phyloP scores from a whole-genome alignment of 2,329 filamentous ascomycete genomes.

The Thielaviopsis populi region DNA sequence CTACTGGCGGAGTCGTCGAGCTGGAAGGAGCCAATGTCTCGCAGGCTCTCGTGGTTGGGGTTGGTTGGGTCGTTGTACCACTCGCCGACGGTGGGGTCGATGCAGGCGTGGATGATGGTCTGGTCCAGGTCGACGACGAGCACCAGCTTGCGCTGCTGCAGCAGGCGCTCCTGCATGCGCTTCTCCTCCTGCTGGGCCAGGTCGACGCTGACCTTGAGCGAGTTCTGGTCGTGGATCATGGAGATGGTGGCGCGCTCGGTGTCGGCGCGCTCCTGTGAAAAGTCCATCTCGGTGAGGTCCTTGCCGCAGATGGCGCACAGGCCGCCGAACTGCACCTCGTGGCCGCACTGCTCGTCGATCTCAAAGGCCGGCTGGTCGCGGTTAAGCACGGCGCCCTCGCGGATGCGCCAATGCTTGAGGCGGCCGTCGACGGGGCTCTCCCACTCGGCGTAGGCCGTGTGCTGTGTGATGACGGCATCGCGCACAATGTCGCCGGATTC shows the following conservation, averaged over 20 bases:
- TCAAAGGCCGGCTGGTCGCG: constrained; percentile 48
- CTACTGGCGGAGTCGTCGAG: constrained; percentile 70
- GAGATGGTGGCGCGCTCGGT: constrained; percentile 81
- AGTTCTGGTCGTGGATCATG: constrained; percentile 84
- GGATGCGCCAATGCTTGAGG: constrained; percentile 61
- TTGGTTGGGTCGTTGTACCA: constrained; percentile 84
- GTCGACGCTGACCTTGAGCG: constrained; percentile 66
- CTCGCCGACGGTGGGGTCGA: constrained; percentile 89
- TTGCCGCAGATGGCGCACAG: constrained; percentile 86
- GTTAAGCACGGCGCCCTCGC: constrained; percentile 47
- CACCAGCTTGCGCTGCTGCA: constrained; percentile 70
- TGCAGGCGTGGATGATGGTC: constrained; percentile 95
- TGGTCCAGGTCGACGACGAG: constrained; percentile 95
- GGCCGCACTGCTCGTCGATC: constrained; percentile 80
- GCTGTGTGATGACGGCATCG: constrained; percentile 47
- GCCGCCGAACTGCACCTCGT: constrained; percentile 81
- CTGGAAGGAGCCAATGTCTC: constrained; percentile 78
- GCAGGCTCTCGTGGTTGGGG: constrained; percentile 81
- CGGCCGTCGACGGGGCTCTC: constrained; percentile 72
- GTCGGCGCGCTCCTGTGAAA: constrained; percentile 65
- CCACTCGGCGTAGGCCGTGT: constrained; percentile 60
- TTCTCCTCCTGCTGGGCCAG: constrained; percentile 74
- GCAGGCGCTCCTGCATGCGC: constrained; percentile 67
- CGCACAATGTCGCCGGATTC: constrained; percentile 53
- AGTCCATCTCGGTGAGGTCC: constrained; percentile 86